Percentiles rank a stretch among this genome's conserved stretches.
phyloP scores from a whole-genome alignment of 164 flowering plant genomes.

The Echeveria elegans region DNA sequence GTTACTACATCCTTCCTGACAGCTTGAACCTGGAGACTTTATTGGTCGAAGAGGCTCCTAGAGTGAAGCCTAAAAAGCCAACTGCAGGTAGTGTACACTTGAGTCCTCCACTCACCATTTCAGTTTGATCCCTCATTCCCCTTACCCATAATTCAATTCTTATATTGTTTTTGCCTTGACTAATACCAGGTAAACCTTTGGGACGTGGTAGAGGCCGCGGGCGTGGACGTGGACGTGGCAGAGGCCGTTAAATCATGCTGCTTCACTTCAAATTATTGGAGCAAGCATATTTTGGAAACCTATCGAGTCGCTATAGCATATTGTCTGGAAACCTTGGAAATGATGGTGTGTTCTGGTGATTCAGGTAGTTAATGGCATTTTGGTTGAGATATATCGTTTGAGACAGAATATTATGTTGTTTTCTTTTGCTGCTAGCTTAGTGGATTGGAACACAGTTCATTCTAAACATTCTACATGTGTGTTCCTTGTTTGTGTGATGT shows the following conservation, averaged over 20 bases:
- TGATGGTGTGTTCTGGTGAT: neutral
- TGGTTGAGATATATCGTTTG: neutral
- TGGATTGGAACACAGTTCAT: too few species aligned
- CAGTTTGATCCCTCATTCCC: neutral
- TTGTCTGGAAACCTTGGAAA: neutral
- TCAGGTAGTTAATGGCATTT: neutral
- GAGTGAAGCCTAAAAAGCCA: slow-evolving; percentile 89
- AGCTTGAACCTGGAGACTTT: slow-evolving; percentile 86
- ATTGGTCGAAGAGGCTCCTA: slow-evolving; percentile 82
- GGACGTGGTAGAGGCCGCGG: slow-evolving; percentile 97
- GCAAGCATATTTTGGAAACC: neutral
- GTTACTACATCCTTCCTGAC: slow-evolving; percentile 86
- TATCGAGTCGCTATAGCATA: neutral
- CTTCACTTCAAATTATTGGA: neutral
- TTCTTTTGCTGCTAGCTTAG: too few species aligned
- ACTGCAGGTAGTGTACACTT: slow-evolving; percentile 51
- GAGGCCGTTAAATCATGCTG: slow-evolving; percentile 24
- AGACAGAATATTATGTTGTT: neutral
- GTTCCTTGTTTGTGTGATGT: too few species aligned
- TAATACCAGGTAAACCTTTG: slow-evolving; percentile 66
- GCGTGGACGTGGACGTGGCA: slow-evolving; percentile 87
- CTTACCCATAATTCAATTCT: neutral
- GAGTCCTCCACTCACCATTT: neutral
- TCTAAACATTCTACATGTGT: too few species aligned
- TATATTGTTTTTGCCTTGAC: neutral